Percentiles rank a stretch among this genome's conserved stretches.
Conservation (phyloP, 2,329 filamentous ascomycete genomes). For the Cercospora brassicicola region DNA sequence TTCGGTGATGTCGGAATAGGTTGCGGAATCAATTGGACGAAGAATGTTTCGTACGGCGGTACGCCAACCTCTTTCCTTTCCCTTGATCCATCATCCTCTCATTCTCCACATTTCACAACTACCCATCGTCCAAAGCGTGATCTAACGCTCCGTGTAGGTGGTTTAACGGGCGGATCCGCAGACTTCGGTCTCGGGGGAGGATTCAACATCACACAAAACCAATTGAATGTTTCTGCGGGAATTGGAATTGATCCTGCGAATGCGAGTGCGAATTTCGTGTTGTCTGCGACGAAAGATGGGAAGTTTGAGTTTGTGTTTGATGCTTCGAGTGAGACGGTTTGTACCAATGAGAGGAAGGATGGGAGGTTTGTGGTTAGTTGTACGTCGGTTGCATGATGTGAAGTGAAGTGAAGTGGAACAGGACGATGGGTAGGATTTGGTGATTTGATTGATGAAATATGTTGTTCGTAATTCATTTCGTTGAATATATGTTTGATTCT, state of each 20-base stretch:
- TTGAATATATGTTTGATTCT: background rate
- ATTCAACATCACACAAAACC: conserved; percentile 20
- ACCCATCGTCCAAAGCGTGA: too few relatives aligned
- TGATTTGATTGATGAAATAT: background rate
- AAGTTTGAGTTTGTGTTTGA: conserved; percentile 23
- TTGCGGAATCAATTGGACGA: conserved; percentile 26
- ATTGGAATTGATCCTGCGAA: conserved; percentile 25
- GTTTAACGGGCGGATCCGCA: conserved; percentile 21
- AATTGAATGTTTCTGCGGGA: conserved; percentile 20
- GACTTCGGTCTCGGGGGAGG: conserved; percentile 28
- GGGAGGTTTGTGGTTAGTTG: conserved; percentile 5
- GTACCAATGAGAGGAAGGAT: background rate
- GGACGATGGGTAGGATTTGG: background rate
- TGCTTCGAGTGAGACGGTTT: conserved; percentile 8
- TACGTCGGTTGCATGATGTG: background rate
- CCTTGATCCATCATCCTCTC: background rate
- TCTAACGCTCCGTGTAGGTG: conserved; percentile 4
- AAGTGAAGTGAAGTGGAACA: background rate
- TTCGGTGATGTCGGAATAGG: conserved; percentile 24
- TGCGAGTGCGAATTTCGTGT: conserved; percentile 17
- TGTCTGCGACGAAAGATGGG: conserved; percentile 21
- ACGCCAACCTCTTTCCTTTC: background rate
- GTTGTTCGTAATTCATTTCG: background rate
- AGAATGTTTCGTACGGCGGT: conserved; percentile 23
- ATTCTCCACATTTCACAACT: background rate